Conservation (phyloP, 129 eudicot genomes). For the Helianthus tuberosus region DNA sequence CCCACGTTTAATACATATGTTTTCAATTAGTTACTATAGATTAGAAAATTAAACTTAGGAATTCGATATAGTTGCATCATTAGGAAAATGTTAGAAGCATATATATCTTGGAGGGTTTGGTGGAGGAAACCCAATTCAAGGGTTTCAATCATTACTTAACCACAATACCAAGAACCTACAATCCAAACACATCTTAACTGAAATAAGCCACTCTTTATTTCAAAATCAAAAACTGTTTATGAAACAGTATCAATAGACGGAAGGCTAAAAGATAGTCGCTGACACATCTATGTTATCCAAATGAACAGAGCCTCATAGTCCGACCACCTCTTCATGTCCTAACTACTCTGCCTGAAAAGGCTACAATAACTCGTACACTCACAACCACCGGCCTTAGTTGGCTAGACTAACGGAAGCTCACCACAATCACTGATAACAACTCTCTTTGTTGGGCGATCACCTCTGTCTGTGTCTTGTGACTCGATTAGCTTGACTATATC, state of each 20-base stretch:
- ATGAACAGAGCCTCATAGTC: neutral
- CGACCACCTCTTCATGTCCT: slow-evolving; percentile 1
- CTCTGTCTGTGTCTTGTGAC: slow-evolving; percentile 78
- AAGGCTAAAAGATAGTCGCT: slow-evolving; percentile 12
- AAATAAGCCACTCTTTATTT: slow-evolving; percentile 29
- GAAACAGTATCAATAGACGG: slow-evolving; percentile 14
- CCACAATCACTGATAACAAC: slow-evolving; percentile 91
- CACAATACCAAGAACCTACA: too few relatives aligned
- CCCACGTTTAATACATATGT: too few relatives aligned
- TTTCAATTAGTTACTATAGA: too few relatives aligned
- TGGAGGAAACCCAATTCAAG: too few relatives aligned
- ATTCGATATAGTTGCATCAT: too few relatives aligned
- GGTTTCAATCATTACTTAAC: too few relatives aligned
- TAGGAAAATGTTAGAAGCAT: too few relatives aligned
- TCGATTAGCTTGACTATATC: slow-evolving; percentile 83
- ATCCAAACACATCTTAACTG: neutral
- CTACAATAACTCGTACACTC: slow-evolving; percentile 31
- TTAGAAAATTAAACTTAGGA: too few relatives aligned
- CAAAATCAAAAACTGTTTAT: neutral
- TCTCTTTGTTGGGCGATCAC: slow-evolving; percentile 79
- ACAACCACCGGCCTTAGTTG: slow-evolving; percentile 4
- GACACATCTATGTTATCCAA: slow-evolving; percentile 3
- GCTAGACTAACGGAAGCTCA: slow-evolving; percentile 75
- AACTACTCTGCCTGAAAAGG: slow-evolving; percentile 15
- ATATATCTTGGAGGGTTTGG: too few relatives aligned